Evolutionary conservation across 306 rosid species (phyloP).

Genomic region (Psophocarpus tetragonolobus): DNA sequence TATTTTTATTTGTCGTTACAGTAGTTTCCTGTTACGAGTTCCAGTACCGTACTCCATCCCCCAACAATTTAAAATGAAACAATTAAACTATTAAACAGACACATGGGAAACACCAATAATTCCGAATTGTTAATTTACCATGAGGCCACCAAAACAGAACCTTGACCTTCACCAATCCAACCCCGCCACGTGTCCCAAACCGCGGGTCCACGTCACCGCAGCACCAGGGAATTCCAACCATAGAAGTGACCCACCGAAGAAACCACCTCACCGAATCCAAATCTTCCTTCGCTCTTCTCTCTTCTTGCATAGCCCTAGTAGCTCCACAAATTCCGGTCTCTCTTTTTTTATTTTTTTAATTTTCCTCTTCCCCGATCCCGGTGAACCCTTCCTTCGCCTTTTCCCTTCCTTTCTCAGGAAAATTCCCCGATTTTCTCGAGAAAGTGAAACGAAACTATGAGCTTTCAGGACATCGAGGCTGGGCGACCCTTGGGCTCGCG

Average conservation of each 20-base stretch:
- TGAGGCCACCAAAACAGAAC: constrained; percentile 13
- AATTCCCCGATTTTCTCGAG: constrained; percentile 47
- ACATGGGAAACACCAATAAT: constrained; percentile 8
- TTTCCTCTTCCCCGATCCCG: constrained; percentile 28
- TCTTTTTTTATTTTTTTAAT: background rate
- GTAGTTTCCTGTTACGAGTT: background rate
- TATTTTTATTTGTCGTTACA: no score
- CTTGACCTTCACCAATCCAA: background rate
- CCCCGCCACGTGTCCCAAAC: background rate
- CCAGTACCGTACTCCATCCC: background rate
- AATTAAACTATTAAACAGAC: no score
- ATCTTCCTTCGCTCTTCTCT: background rate
- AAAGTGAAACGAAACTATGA: constrained; percentile 54
- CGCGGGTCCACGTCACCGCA: constrained; percentile 27
- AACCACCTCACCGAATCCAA: constrained; percentile 34
- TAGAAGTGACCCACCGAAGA: constrained; percentile 16
- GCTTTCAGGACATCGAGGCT: constrained; percentile 95
- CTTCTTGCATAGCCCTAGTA: constrained; percentile 22
- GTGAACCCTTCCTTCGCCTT: background rate
- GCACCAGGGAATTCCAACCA: constrained; percentile 18
- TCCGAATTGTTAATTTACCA: constrained; percentile 9
- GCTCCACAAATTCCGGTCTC: background rate
- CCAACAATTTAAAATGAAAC: background rate
- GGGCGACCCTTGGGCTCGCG: constrained; percentile 71
- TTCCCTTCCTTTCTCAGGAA: constrained; percentile 34